Conservation (phyloP, 169 alveolate species). For the Plasmodium yoelii region DNA sequence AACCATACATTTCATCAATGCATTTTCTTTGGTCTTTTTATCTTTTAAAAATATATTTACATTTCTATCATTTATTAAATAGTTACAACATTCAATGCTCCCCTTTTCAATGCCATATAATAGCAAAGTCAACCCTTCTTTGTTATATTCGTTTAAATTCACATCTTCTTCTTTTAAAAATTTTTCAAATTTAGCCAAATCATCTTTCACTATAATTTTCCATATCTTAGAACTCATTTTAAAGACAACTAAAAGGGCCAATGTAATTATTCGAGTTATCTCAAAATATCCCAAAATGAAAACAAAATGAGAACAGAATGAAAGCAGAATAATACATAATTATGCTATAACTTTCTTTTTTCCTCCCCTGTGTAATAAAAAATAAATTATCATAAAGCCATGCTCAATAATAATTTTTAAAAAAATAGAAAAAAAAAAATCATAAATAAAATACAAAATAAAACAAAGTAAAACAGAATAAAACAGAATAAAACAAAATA, state of each 20-base stretch:
- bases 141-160: constrained; percentile 39
- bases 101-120: constrained; percentile 67
- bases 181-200: constrained; percentile 59
- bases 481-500: no score
- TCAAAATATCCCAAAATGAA: no score
- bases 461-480: no score
- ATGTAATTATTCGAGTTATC: neutral
- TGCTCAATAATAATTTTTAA: no score
- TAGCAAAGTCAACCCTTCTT: constrained; percentile 55
- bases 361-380: no score
- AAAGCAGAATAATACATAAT: no score
- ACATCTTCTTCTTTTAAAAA: constrained; percentile 18
- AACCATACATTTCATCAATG: constrained; percentile 71
- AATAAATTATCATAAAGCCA: no score
- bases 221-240: constrained; percentile 61
- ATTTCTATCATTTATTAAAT: constrained; percentile 41
- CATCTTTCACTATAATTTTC: constrained; percentile 66
- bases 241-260: neutral
- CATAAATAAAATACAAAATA: no score
- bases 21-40: constrained; percentile 64
- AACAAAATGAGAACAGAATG: no score
- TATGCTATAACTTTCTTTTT: no score
- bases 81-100: constrained; percentile 45
- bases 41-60: constrained; percentile 71
- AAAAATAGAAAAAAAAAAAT: no score